Conservation (phyloP, 2,329 filamentous ascomycete genomes). For the Fusarium sp. region DNA sequence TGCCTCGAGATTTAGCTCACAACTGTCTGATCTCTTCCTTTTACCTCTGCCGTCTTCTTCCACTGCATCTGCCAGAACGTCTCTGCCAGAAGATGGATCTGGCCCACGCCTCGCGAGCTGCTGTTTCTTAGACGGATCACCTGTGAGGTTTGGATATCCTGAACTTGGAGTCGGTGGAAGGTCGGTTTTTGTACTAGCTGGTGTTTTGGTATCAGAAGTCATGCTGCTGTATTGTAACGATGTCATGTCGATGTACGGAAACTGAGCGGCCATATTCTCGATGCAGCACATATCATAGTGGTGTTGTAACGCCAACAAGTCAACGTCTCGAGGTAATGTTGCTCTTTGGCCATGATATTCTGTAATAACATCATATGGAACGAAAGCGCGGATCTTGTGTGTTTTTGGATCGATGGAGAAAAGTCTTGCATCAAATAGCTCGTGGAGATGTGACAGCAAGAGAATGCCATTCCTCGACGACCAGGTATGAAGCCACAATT, state of each 20-base stretch:
- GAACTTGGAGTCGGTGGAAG: conserved; percentile 12
- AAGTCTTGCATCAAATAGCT: conserved; percentile 31
- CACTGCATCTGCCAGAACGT: too few species aligned
- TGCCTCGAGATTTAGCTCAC: not conserved
- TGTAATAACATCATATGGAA: conserved; percentile 4
- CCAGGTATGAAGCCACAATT: conserved; percentile 19
- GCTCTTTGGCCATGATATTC: conserved; percentile 3
- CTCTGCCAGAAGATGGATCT: too few species aligned
- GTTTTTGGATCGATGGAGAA: conserved; percentile 41
- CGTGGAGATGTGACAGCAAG: conserved; percentile 32
- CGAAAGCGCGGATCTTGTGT: conserved; percentile 18
- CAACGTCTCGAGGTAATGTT: conserved; percentile 1
- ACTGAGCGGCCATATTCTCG: conserved; percentile 22
- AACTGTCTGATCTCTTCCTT: not conserved
- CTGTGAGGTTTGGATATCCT: conserved; percentile 1
- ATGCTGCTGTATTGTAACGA: conserved; percentile 4
- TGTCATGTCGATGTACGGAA: not conserved
- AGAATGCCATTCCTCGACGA: conserved; percentile 29
- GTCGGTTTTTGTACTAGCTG: conserved; percentile 7
- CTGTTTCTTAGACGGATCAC: conserved; percentile 19
- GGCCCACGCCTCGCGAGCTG: not conserved
- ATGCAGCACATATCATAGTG: conserved; percentile 43
- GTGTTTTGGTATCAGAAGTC: conserved; percentile 2
- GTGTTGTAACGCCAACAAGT: conserved; percentile 24
- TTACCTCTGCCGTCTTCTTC: too few species aligned